Evolutionary conservation across 2,329 filamentous ascomycete species (phyloP).

Genomic region (Ceratocystiopsis sp.): DNA sequence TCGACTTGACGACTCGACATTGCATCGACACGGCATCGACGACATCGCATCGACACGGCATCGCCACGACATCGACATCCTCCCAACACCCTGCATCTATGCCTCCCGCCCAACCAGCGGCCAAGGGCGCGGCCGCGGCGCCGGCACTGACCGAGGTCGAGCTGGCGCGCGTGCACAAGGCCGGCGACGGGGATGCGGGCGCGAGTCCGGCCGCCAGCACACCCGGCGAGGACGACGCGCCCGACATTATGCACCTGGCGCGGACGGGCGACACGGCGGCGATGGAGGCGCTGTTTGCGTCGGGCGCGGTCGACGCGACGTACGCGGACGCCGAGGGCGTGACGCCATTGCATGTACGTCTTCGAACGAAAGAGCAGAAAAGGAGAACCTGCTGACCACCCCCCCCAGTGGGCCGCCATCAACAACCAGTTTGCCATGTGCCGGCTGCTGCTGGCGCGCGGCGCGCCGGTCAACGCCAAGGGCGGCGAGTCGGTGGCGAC

Average conservation of each 20-base stretch:
- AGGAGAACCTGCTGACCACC: constrained; percentile 1
- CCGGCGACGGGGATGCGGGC: constrained; percentile 12
- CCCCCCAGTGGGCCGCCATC: constrained; percentile 83
- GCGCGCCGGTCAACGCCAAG: constrained; percentile 85
- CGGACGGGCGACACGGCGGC: constrained; percentile 69
- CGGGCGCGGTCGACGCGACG: constrained; percentile 62
- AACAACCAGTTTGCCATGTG: constrained; percentile 98
- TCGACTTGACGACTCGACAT: no score
- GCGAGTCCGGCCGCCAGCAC: neutral
- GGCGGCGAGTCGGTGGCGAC: constrained; percentile 92
- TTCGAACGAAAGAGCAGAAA: neutral
- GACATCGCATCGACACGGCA: no score
- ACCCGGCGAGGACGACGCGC: constrained; percentile 20
- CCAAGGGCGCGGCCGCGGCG: constrained; percentile 34
- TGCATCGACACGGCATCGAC: no score
- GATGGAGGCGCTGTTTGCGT: constrained; percentile 82
- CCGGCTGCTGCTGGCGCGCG: constrained; percentile 72
- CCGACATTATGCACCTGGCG: constrained; percentile 93
- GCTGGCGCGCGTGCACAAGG: constrained; percentile 28
- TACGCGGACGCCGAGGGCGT: constrained; percentile 86
- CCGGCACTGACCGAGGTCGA: constrained; percentile 37
- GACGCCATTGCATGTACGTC: constrained; percentile 69
- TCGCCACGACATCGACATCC: neutral
- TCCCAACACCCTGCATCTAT: constrained; percentile 14
- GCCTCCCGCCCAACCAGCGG: constrained; percentile 37